Evolutionary conservation across 495 filamentous ascomycete species (phyloP), one percentile per base, ranked within the genome.

Genomic region (Pseudomonodictys pantanalensis): DNA sequence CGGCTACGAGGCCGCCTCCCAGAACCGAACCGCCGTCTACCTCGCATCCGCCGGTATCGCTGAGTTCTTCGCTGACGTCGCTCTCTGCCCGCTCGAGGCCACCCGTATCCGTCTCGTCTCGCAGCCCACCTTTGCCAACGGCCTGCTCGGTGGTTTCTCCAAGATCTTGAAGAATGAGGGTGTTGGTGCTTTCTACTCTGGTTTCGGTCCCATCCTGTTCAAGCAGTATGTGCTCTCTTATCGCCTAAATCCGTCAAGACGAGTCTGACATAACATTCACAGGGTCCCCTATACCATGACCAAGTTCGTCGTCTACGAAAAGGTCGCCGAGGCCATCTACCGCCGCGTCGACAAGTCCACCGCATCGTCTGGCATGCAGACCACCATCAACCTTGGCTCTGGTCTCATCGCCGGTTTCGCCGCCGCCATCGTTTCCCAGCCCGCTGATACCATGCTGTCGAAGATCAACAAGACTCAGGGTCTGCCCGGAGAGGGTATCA

Each of bases 381-480:
- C 93, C 64, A 79, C 74, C 73, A 84, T 92, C 80, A 98, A 98
- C 84, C 83, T 98, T 56, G 92, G 92, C 60, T 87, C 88, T 69
- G 93, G 93, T 87, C 84, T 97, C 67, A 84, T 96, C 68, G 93
- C 93, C 71, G 92, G 93, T 89, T 92, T 98, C 79, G 92, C 93
- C 62, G 93, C 93, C 64, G 93, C 93, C 71, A 68, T 96, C 73
- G 86, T 98, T 69, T 97, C 93, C 43, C 93, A 98, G 79, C 92
- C 93, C 68, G 93, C 93, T 72, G 93, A 97, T 76, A 98, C 93
- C 71, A 97, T 97, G 93, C 86, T 98, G 68, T 87, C 82, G 80
- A 97, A 97, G 86, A 98, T 98, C 84, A 98, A 98, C 89, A 98
- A 98, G 90, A 95, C 91, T 77, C 90, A 89, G 78, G 93, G 93